Base-by-base conservation (phyloP, 441 rosid genomes). In the Arabidopsis hybrid region DNA sequence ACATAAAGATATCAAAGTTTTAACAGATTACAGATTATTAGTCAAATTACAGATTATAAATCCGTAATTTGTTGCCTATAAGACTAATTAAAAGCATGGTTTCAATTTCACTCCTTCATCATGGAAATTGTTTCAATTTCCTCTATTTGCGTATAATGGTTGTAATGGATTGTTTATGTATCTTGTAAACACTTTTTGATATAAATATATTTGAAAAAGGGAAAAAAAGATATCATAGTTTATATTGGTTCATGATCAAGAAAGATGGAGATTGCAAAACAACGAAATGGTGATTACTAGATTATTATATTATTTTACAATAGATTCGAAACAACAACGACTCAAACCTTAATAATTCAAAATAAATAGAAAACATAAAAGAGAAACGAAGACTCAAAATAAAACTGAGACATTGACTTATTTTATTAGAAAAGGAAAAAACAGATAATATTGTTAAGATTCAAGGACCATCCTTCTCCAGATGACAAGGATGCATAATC, bases 381-480 rank as follows among this genome's bases (percentile, higher is more conserved):
- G 12, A 36, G 32, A 59, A 40, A 63, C 16, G 35, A 13, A 45
- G 66, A 47, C 59, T 31, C 32, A 4, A 31, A 31, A 31, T 31
- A 16, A 59, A 40, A 63, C 16, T 35, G 17, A 45, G 66, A 47
- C 59, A 31, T 31, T 31, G 32, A 73, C 40, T 40, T 40, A 11
- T 8, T 38, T 67, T 13, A n/a, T 14, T 34, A 40, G 16, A 34
- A 16, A 17, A 5, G 39, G 17, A 21, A 74, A 31, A 40, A 40
- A 59, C 36, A 4, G 61, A 13, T 65, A 50, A 67, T 60, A 32
- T 5, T 36, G 40, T 67, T 60, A 74, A 16, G 11, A 61, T 4
- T 66, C 16, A 67, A 74, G 49, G 73, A 52, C 63, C 73, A 74
- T 34, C n/a, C 32, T 65, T 57, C 52, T 56, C 77, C 51, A 65